Evolutionary conservation across 2,329 filamentous ascomycete genomes (phyloP).

Genomic region (Juglanconis juglandina): DNA sequence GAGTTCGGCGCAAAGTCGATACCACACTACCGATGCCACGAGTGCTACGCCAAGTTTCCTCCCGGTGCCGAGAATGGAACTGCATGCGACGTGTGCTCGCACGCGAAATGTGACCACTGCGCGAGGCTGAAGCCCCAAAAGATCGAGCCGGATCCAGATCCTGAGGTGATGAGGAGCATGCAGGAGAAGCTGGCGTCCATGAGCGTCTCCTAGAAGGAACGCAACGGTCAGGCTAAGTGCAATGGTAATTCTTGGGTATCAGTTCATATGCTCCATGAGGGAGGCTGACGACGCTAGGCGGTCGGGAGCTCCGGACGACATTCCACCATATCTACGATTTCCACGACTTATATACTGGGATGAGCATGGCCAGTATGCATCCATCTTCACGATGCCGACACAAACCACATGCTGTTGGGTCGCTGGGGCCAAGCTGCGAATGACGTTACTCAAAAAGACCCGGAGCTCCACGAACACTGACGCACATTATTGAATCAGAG

Average conservation of each 20-base stretch:
- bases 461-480: no score
- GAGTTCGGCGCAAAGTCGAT: slow-evolving; percentile 50
- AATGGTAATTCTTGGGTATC: no score
- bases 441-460: no score
- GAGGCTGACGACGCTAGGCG: not conserved
- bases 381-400: no score
- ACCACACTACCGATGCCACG: slow-evolving; percentile 57
- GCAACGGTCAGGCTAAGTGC: no score
- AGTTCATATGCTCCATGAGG: not conserved
- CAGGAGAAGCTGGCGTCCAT: slow-evolving; percentile 51
- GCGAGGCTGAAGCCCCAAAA: slow-evolving; percentile 56
- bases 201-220: slow-evolving; percentile 26
- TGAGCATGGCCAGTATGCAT: not conserved
- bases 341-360: not conserved
- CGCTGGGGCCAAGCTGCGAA: no score
- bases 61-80: slow-evolving; percentile 47
- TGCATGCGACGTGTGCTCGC: slow-evolving; percentile 57
- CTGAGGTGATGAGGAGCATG: slow-evolving; percentile 50
- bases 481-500: no score
- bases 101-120: slow-evolving; percentile 58
- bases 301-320: not conserved
- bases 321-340: not conserved
- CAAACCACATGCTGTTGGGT: no score
- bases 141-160: slow-evolving; percentile 59
- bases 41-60: slow-evolving; percentile 59